Conservation (phyloP, 768 basidiomycete genomes). For the Mycena chlorophos region DNA sequence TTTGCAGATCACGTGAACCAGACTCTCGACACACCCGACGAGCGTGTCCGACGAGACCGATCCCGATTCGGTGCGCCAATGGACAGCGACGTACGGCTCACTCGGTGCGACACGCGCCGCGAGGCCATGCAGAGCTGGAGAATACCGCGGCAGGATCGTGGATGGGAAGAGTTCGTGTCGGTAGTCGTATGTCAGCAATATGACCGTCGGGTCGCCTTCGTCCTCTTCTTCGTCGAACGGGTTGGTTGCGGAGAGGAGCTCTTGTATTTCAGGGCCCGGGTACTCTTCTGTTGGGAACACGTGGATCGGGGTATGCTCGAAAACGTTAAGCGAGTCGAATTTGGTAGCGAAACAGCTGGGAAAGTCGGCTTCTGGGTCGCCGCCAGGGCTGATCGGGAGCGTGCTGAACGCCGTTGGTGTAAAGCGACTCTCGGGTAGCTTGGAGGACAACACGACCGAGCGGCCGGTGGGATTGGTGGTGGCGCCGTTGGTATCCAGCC, state of each 20-base stretch:
- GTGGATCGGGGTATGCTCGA: constrained; percentile 10
- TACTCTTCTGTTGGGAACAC: background rate
- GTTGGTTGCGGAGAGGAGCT: background rate
- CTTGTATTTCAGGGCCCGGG: background rate
- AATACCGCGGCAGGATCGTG: constrained; percentile 40
- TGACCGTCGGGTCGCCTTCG: constrained; percentile 37
- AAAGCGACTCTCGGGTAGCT: constrained; percentile 12
- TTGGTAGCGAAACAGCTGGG: constrained; percentile 9
- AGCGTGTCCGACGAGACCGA: constrained; percentile 43
- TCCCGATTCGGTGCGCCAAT: constrained; percentile 61
- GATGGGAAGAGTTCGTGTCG: constrained; percentile 45
- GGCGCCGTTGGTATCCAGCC: constrained; percentile 32
- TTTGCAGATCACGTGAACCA: constrained; percentile 45
- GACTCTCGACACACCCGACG: constrained; percentile 48
- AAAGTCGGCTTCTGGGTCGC: constrained; percentile 14
- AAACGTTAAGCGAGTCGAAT: constrained; percentile 8
- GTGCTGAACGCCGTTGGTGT: constrained; percentile 24
- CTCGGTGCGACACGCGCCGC: constrained; percentile 38
- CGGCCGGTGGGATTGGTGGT: constrained; percentile 34
- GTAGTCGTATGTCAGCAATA: constrained; percentile 55
- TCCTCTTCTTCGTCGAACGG: background rate
- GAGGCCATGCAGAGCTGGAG: constrained; percentile 41
- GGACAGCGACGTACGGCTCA: constrained; percentile 47
- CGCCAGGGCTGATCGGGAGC: constrained; percentile 28
- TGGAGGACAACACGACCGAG: constrained; percentile 36